phyloP scores from a whole-genome alignment of 1,284 basidiomycete species.

The Sporisorium graminicola region DNA sequence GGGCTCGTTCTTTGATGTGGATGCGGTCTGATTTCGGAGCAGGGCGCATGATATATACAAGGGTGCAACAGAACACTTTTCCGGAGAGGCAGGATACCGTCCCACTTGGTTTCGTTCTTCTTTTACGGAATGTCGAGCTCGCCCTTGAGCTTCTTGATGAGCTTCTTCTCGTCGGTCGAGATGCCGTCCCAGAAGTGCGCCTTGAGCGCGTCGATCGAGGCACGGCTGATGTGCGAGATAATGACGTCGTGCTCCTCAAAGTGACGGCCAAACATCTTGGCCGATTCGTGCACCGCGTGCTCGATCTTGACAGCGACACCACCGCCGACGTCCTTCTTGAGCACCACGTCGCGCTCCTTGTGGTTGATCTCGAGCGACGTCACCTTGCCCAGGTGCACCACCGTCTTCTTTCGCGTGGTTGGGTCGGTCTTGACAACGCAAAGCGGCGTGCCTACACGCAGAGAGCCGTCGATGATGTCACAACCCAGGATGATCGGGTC shows the following conservation, averaged over 20 bases:
- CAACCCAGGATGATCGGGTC: constrained; percentile 97
- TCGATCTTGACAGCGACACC: constrained; percentile 99
- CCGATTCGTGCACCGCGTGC: constrained; percentile 93
- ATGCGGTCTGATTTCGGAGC: constrained; percentile 4
- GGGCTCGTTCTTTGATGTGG: background rate
- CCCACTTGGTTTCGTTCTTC: background rate
- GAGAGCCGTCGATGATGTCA: constrained; percentile 89
- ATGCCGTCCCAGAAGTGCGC: constrained; percentile 90
- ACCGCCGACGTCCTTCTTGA: constrained; percentile 90
- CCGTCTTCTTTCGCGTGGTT: constrained; percentile 87
- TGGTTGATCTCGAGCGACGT: constrained; percentile 73
- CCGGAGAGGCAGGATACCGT: background rate
- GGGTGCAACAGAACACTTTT: background rate
- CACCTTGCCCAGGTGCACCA: constrained; percentile 93
- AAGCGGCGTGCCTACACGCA: constrained; percentile 94
- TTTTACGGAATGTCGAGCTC: constrained; percentile 74
- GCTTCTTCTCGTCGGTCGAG: constrained; percentile 89
- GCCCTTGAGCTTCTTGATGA: constrained; percentile 91
- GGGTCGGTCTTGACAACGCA: constrained; percentile 93
- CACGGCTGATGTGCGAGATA: constrained; percentile 88
- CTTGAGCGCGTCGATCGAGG: constrained; percentile 84
- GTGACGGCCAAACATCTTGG: constrained; percentile 80
- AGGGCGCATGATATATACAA: constrained; percentile 1
- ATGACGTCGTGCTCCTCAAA: constrained; percentile 97
- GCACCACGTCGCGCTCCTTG: constrained; percentile 78